A percentile compares a stretch with the other conserved stretches of the same genome.
phyloP scores from a whole-genome alignment of 2,329 filamentous ascomycete genomes.

The Arthrobotrys conoides region DNA sequence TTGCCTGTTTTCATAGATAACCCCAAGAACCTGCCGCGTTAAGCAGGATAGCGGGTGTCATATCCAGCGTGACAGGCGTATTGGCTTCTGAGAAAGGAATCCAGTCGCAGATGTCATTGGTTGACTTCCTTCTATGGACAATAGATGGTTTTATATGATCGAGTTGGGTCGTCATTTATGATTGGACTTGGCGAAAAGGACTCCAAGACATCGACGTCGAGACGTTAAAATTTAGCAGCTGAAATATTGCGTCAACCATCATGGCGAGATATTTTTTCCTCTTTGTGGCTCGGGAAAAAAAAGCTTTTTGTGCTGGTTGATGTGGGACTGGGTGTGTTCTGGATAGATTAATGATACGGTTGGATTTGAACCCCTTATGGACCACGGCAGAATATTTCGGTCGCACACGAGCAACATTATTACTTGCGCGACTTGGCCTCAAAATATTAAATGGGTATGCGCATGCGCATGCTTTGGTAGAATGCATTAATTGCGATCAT shows the following conservation, averaged over 20 bases:
- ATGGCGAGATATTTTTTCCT: constrained; percentile 5
- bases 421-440: constrained; percentile 31
- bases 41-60: constrained; percentile 39
- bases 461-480: constrained; percentile 10
- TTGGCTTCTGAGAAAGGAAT: constrained; percentile 21
- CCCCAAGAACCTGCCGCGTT: constrained; percentile 50
- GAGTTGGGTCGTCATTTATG: constrained; percentile 26
- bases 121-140: constrained; percentile 34
- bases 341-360: constrained; percentile 53
- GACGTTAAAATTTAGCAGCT: constrained; percentile 31
- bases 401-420: constrained; percentile 31
- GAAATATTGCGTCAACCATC: constrained; percentile 28
- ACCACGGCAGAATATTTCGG: constrained; percentile 24
- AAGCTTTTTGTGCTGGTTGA: background rate
- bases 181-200: constrained; percentile 31
- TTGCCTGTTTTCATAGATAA: constrained; percentile 10
- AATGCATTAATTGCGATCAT: constrained; percentile 42
- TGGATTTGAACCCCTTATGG: constrained; percentile 36
- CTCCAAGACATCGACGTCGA: constrained; percentile 17
- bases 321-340: constrained; percentile 45
- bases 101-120: constrained; percentile 44
- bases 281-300: constrained; percentile 21
- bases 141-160: constrained; percentile 20
- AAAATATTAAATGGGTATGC: background rate
- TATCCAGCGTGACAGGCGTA: constrained; percentile 30